Conservation (phyloP, 306 rosid genomes). For the Cucumis melo region DNA sequence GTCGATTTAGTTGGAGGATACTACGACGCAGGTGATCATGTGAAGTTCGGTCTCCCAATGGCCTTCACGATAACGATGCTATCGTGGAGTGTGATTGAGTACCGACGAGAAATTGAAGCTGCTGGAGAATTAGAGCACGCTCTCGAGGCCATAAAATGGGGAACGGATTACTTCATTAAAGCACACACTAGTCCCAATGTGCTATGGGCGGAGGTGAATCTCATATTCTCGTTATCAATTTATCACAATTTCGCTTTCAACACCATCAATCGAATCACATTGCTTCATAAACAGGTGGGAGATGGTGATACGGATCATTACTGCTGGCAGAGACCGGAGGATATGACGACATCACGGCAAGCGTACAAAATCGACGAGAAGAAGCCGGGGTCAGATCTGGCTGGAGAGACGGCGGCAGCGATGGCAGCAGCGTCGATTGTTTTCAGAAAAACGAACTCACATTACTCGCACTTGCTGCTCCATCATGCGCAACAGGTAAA, state of each 20-base stretch:
- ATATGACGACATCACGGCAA: constrained; percentile 91
- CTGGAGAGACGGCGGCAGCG: constrained; percentile 86
- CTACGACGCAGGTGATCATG: constrained; percentile 98
- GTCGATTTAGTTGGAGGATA: constrained; percentile 97
- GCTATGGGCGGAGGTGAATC: constrained; percentile 79
- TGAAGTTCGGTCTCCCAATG: constrained; percentile 92
- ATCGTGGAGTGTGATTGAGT: constrained; percentile 78
- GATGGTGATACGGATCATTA: constrained; percentile 98
- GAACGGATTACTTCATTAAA: constrained; percentile 91
- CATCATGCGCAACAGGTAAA: constrained; percentile 83
- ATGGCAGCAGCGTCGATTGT: constrained; percentile 87
- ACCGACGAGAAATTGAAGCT: constrained; percentile 40
- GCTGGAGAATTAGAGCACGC: constrained; percentile 80
- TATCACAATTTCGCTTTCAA: background rate
- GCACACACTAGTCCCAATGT: constrained; percentile 91
- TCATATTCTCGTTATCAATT: background rate
- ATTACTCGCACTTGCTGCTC: constrained; percentile 70
- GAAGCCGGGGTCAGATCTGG: constrained; percentile 94
- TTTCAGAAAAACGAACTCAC: constrained; percentile 68
- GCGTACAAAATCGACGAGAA: constrained; percentile 75
- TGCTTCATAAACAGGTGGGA: constrained; percentile 45
- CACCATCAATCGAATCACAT: background rate
- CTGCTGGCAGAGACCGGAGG: constrained; percentile 97
- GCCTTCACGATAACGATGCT: constrained; percentile 97
- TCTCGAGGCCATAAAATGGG: constrained; percentile 93